Conservation (phyloP, 1,284 basidiomycete genomes). For the Tremellales sp. region DNA sequence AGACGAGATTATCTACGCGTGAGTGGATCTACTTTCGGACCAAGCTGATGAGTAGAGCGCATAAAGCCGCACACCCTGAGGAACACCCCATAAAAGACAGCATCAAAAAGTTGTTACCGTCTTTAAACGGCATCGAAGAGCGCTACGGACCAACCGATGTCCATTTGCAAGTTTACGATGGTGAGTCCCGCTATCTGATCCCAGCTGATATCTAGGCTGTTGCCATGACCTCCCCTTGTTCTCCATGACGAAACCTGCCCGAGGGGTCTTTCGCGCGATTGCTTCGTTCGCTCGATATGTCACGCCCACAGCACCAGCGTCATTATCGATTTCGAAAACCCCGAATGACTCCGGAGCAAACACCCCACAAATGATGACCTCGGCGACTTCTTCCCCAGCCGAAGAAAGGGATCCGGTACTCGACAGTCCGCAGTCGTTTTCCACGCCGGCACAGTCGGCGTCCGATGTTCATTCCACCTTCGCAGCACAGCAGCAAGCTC, state of each 20-base stretch:
- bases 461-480: no score
- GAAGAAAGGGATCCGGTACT: no score
- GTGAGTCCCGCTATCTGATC: conserved; percentile 24
- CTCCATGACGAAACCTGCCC: conserved; percentile 67
- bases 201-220: conserved; percentile 34
- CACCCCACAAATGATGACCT: no score
- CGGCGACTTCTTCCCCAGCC: no score
- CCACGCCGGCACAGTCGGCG: conserved; percentile 6
- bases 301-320: conserved; percentile 37
- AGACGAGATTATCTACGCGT: conserved; percentile 89
- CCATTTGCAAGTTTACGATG: conserved; percentile 71
- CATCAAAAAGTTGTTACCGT: conserved; percentile 61
- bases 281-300: conserved; percentile 49
- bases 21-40: conserved; percentile 37
- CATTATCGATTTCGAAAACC: conserved; percentile 9
- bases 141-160: conserved; percentile 71
- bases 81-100: conserved; percentile 65
- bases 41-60: conserved; percentile 59
- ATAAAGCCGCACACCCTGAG: conserved; percentile 83
- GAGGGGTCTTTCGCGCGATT: conserved; percentile 43
- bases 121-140: conserved; percentile 62
- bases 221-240: conserved; percentile 68
- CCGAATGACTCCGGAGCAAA: no score
- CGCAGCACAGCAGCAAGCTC: no score
- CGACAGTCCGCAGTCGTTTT: not conserved